phyloP scores from a whole-genome alignment of 2,329 filamentous ascomycete species.

The Harringtonia aguacate region DNA sequence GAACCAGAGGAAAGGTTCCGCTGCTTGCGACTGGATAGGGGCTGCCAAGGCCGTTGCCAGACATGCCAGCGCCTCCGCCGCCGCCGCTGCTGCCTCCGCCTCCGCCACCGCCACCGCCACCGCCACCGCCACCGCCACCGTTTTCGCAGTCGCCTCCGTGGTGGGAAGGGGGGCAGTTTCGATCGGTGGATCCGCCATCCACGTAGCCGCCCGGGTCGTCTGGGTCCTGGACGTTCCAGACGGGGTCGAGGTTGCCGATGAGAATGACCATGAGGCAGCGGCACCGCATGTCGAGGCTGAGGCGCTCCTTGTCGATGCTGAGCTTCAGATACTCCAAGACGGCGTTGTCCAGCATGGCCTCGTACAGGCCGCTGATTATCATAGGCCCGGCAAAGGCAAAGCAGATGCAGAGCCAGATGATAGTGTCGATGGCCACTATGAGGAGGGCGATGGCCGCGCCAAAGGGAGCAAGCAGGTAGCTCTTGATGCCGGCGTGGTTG shows the following conservation, averaged over 20 bases:
- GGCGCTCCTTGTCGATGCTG: constrained; percentile 11
- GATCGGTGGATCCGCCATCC: background rate
- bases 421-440: constrained; percentile 15
- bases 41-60: too few relatives aligned
- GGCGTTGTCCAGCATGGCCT: constrained; percentile 17
- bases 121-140: too few relatives aligned
- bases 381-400: constrained; percentile 19
- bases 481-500: constrained; percentile 10
- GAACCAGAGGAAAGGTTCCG: too few relatives aligned
- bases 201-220: constrained; percentile 1
- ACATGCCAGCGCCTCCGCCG: too few relatives aligned
- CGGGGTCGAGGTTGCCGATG: constrained; percentile 18
- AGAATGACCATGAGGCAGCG: constrained; percentile 17
- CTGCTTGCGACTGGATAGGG: too few relatives aligned
- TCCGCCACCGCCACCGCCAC: too few relatives aligned
- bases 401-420: constrained; percentile 18
- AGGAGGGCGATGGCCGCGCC: constrained; percentile 9
- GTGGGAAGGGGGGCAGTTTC: background rate
- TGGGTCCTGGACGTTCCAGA: constrained; percentile 10
- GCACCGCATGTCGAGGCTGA: constrained; percentile 15
- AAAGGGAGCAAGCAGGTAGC: constrained; percentile 8
- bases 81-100: too few relatives aligned
- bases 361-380: constrained; percentile 19
- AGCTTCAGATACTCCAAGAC: constrained; percentile 13
- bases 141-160: too few relatives aligned